Conservation (phyloP, 352 stramenopile species). For the Aphanomyces stellatus region DNA sequence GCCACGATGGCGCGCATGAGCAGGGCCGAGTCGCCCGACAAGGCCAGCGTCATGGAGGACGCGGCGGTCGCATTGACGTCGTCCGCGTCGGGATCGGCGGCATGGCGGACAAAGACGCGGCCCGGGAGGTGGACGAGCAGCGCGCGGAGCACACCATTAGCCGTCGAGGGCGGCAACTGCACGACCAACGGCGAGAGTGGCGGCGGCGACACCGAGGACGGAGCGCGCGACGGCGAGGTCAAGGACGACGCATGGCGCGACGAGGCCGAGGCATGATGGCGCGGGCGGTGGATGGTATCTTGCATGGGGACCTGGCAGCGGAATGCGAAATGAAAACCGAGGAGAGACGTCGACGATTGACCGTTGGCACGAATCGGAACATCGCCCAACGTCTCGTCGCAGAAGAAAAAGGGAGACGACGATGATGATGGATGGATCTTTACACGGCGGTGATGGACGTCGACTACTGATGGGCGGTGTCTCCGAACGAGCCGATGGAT, state of each 20-base stretch:
- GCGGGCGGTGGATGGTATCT: neutral
- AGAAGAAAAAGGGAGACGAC: too few species aligned
- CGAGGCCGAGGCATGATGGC: neutral
- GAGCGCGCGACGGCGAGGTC: too few species aligned
- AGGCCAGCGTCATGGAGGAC: too few species aligned
- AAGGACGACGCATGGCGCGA: neutral
- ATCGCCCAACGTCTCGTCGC: too few species aligned
- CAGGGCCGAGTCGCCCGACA: too few species aligned
- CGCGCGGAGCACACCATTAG: neutral
- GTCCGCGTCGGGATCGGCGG: too few species aligned
- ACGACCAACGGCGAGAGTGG: neutral
- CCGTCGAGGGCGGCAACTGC: neutral
- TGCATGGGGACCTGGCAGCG: too few species aligned
- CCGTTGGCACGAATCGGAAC: neutral
- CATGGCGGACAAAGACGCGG: neutral
- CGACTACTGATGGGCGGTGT: neutral
- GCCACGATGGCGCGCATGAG: too few species aligned
- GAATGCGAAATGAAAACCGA: too few species aligned
- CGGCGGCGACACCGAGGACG: too few species aligned
- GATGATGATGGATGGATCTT: neutral
- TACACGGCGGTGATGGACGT: neutral
- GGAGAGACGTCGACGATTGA: too few species aligned
- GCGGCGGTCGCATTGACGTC: too few species aligned
- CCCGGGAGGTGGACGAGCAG: constrained; percentile 3
- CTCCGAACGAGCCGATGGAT: neutral